phyloP scores from a whole-genome alignment of 352 stramenopile genomes.

The Globisporangium viniferum region DNA sequence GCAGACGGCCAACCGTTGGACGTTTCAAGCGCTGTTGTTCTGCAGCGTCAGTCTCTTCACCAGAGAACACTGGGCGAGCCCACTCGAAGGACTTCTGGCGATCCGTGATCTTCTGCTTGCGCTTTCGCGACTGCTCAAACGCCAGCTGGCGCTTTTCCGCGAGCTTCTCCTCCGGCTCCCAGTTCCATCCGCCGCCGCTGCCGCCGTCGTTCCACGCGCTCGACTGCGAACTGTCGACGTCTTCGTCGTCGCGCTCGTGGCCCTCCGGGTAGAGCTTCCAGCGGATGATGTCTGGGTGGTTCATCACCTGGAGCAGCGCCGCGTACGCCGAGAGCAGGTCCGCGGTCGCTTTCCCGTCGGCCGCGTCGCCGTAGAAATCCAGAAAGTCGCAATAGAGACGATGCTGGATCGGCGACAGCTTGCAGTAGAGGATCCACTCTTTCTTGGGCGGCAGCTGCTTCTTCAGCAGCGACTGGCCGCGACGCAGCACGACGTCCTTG shows the following conservation, averaged over 20 bases:
- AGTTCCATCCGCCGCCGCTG: constrained; percentile 47
- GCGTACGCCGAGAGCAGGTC: constrained; percentile 81
- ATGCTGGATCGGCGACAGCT: constrained; percentile 76
- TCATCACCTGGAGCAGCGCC: constrained; percentile 82
- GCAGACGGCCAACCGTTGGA: background rate
- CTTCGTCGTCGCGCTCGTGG: constrained; percentile 31
- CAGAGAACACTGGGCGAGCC: constrained; percentile 48
- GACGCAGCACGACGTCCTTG: constrained; percentile 66
- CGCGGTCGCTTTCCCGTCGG: constrained; percentile 30
- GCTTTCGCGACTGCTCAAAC: constrained; percentile 42
- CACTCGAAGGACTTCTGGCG: constrained; percentile 66
- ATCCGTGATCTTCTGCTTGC: constrained; percentile 60
- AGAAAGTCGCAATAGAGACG: constrained; percentile 79
- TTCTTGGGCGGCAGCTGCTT: constrained; percentile 77
- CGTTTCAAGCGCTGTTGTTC: background rate
- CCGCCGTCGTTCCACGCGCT: constrained; percentile 14
- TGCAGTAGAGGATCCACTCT: constrained; percentile 88
- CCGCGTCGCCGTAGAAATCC: constrained; percentile 41
- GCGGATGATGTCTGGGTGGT: constrained; percentile 87
- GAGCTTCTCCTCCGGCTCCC: constrained; percentile 64
- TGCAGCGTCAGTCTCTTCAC: background rate
- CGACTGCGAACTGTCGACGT: constrained; percentile 26
- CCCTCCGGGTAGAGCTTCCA: constrained; percentile 49
- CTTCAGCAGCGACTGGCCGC: constrained; percentile 59
- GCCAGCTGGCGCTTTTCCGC: constrained; percentile 49